A percentile compares a stretch with the other conserved stretches of the same genome.
Evolutionary conservation across 805 yeast genomes (phyloP).

Genomic region (Saccharomycopsis schoenii): DNA sequence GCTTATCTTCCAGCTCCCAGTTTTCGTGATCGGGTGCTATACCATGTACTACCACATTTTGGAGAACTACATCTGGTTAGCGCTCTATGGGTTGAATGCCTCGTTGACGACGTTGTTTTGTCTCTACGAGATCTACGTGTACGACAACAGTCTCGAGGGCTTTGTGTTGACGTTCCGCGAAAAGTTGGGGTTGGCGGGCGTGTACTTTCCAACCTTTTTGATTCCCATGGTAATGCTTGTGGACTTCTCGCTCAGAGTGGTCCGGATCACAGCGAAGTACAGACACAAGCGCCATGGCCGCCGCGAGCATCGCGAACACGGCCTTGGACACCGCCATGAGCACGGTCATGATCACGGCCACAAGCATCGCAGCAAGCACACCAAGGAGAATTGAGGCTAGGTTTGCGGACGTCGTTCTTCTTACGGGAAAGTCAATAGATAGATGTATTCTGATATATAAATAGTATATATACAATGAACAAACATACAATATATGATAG

Average conservation of each 20-base stretch:
- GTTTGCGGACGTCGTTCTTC: no score
- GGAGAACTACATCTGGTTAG: constrained; percentile 33
- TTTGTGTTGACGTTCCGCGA: constrained; percentile 32
- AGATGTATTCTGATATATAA: no score
- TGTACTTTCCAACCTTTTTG: constrained; percentile 64
- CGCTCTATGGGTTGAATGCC: constrained; percentile 77
- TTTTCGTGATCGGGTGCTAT: constrained; percentile 44
- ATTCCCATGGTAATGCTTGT: constrained; percentile 50
- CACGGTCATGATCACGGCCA: background rate
- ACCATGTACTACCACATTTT: constrained; percentile 28
- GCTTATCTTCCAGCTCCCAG: constrained; percentile 67
- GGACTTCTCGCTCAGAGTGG: constrained; percentile 27
- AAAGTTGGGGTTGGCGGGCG: constrained; percentile 32
- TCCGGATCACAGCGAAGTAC: background rate
- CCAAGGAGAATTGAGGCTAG: no score
- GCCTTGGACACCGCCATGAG: background rate
- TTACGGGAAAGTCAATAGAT: no score
- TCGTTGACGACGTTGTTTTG: constrained; percentile 71
- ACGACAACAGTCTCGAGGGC: constrained; percentile 9
- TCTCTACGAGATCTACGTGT: constrained; percentile 35
- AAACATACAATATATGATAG: no score
- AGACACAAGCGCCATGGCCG: background rate
- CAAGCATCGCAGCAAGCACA: background rate
- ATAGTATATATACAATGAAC: background rate
- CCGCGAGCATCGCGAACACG: background rate